Percentiles rank a stretch among this genome's conserved stretches.
Conservation (phyloP, 75 land plant genomes). For the Selaginella moellendorffii region DNA sequence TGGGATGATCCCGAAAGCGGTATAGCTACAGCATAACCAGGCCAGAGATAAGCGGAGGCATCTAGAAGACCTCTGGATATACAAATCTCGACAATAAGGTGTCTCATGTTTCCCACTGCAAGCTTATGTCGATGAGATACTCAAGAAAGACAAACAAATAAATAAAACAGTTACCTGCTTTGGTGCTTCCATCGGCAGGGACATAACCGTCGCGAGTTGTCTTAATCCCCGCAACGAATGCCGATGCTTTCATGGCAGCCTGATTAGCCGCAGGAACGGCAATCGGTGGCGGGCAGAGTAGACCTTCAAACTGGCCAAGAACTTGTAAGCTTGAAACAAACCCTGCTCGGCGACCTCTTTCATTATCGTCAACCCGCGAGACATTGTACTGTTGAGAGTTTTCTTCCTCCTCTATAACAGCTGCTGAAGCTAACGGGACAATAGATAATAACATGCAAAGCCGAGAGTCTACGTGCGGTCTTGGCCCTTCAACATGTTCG, state of each 20-base stretch:
- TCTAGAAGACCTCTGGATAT: conserved; percentile 76
- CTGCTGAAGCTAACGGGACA: conserved; percentile 46
- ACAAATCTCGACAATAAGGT: conserved; percentile 88
- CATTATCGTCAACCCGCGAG: conserved; percentile 18
- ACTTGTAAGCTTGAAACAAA: conserved; percentile 55
- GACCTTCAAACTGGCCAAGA: conserved; percentile 64
- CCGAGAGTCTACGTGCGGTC: conserved; percentile 66
- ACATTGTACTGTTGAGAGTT: not conserved
- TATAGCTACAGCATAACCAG: conserved; percentile 42
- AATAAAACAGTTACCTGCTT: conserved; percentile 1
- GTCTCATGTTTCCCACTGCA: conserved; percentile 81
- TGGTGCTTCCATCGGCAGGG: conserved; percentile 18
- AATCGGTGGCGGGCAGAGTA: conserved; percentile 53
- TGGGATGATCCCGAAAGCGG: conserved; percentile 38
- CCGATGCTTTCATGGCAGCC: conserved; percentile 64
- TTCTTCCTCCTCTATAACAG: conserved; percentile 82
- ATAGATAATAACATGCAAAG: conserved; percentile 59
- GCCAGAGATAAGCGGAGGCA: conserved; percentile 85
- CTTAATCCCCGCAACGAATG: conserved; percentile 33
- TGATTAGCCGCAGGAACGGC: conserved; percentile 63
- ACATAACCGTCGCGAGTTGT: conserved; percentile 23
- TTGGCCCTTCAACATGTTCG: conserved; percentile 60
- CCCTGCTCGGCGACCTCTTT: conserved; percentile 34
- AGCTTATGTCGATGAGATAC: too few relatives aligned
- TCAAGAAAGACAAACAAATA: too few relatives aligned